Base-by-base conservation (phyloP, 805 yeast genomes). In the Soucietia sequanensis region DNA sequence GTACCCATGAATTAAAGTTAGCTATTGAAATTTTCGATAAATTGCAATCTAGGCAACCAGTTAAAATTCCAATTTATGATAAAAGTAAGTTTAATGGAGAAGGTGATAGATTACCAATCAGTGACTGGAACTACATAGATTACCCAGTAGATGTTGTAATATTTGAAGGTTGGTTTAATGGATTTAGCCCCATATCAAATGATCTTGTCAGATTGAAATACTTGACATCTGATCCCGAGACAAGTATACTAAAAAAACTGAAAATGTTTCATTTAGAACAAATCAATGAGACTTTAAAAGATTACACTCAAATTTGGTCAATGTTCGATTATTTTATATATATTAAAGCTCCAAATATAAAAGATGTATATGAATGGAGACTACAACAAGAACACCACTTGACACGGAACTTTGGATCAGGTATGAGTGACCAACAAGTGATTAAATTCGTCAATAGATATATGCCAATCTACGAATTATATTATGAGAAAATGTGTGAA, bases 151-250 rank as follows among this genome's bases (percentile, higher is more conserved):
- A 84, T 48, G 72, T 89, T 3, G 71, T 91, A 3, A 57, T 91
- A 2, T 68, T 93, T 26, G 99, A 91, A 60, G 99, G 98, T 4
- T 91, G 99, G 99, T 88, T 90, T 62, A 72, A 79, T 16, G 98
- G 98, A 1, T 91, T 79, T 53, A 42, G 53, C 31, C 53, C 68
- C 13, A 37, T 65, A 12, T 55, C 48, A 15, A 35, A 29, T 3
- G 52, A 48, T 7, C 43, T 45, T 33, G 33, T 66, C 7, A 38
- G 50, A 13, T 10, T 48, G 5, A 43, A 31, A 13, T 55, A 52
- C 40, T 38, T 55, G 24, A 34, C 52, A 4, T 18, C 47, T 5
- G 52, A 49, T 23, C 39, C 44, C 8, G 31, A 40, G 15, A 38
- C 47, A 3, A 22, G 39, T n/a, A 42, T 47, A 3, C 43, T 60